Evolutionary conservation across 148 eudicot genomes (phyloP).

Genomic region (Suaeda aralocaspica): DNA sequence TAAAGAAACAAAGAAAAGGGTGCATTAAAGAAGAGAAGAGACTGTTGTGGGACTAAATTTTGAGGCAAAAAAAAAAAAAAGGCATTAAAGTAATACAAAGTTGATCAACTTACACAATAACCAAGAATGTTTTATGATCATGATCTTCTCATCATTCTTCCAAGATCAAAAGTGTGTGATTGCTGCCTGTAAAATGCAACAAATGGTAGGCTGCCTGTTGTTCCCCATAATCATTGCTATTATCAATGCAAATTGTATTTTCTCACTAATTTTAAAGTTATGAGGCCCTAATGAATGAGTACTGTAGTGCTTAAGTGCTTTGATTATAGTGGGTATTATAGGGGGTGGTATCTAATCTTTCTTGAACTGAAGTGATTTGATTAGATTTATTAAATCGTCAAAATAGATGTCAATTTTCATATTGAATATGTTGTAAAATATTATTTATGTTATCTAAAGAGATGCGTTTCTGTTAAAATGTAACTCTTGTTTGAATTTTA

Average conservation of each 20-base stretch:
- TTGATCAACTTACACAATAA: conserved; percentile 19
- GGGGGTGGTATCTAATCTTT: too few species aligned
- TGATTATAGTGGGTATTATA: too few species aligned
- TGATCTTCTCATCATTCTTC: conserved; percentile 33
- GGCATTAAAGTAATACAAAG: conserved; percentile 15
- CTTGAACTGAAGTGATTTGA: too few species aligned
- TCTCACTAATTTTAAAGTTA: background rate
- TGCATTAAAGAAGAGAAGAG: background rate
- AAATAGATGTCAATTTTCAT: too few species aligned
- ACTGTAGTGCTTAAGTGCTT: too few species aligned
- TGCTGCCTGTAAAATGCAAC: background rate
- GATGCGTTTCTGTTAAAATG: too few species aligned
- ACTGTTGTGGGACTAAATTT: conserved; percentile 17
- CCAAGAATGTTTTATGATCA: conserved; percentile 24
- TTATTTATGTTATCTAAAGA: too few species aligned
- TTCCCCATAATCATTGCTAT: conserved; percentile 18
- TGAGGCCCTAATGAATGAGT: background rate
- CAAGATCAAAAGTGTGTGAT: conserved; percentile 18
- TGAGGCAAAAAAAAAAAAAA: background rate
- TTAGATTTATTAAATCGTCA: too few species aligned
- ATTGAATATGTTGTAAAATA: too few species aligned
- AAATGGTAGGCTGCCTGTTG: background rate
- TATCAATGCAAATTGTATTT: conserved; percentile 16
- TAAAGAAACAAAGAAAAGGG: background rate
- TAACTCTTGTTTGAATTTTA: too few species aligned